Percentiles rank a stretch among this genome's conserved stretches.
Evolutionary conservation across 352 stramenopile genomes (phyloP).

Genomic region (Phytophthora pluvialis): DNA sequence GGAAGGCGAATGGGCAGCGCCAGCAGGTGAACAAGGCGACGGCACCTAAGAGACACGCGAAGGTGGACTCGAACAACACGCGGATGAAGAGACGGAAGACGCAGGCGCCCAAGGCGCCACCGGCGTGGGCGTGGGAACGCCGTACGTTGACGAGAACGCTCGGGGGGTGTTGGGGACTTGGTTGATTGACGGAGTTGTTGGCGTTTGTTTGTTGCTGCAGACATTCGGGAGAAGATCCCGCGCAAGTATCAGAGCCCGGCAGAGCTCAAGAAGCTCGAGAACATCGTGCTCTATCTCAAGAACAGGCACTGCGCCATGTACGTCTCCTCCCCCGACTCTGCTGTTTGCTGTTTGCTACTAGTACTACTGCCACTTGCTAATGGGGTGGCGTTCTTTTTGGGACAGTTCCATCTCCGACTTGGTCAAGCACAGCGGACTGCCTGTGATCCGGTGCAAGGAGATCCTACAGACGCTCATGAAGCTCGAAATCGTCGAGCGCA

Average conservation of each 20-base stretch:
- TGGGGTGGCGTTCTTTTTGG: neutral
- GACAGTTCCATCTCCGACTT: constrained; percentile 81
- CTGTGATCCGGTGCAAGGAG: constrained; percentile 88
- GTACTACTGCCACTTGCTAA: neutral
- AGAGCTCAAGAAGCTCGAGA: constrained; percentile 88
- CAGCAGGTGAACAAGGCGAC: constrained; percentile 13
- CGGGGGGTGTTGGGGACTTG: neutral
- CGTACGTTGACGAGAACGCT: constrained; percentile 41
- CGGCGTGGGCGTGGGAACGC: constrained; percentile 83
- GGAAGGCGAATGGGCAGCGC: constrained; percentile 7
- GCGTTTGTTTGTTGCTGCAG: constrained; percentile 32
- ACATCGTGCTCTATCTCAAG: constrained; percentile 87
- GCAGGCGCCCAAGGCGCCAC: constrained; percentile 34
- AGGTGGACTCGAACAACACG: constrained; percentile 23
- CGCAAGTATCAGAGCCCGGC: constrained; percentile 83
- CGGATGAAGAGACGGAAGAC: constrained; percentile 38
- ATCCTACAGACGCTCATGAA: constrained; percentile 90
- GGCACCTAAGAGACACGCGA: constrained; percentile 31
- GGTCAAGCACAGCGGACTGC: constrained; percentile 78
- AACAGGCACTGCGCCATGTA: constrained; percentile 83
- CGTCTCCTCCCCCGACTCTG: constrained; percentile 14
- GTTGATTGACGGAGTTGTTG: constrained; percentile 1
- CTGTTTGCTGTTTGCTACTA: neutral
- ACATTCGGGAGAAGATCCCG: constrained; percentile 78
- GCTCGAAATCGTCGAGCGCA: constrained; percentile 78